Conservation (phyloP, 177 flowering plant species). For the Vitis hybrid region DNA sequence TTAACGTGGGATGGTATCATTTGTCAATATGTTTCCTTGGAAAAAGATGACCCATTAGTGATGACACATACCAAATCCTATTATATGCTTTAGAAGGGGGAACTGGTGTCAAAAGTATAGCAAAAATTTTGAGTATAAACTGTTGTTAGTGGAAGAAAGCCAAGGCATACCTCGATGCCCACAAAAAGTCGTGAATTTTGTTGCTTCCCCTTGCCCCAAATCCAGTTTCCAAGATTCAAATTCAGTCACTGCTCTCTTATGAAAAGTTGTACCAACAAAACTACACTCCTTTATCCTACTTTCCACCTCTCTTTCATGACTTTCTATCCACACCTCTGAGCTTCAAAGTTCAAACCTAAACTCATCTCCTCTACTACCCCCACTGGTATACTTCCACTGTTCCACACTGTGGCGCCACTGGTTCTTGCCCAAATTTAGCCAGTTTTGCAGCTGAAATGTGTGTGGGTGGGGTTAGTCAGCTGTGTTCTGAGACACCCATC, state of each 20-base stretch:
- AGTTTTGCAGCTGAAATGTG: constrained; percentile 23
- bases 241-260: not conserved
- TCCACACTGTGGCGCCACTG: constrained; percentile 1
- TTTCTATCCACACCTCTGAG: constrained; percentile 11
- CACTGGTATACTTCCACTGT: no score
- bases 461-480: constrained; percentile 13
- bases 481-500: constrained; percentile 15
- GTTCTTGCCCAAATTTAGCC: not conserved
- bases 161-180: not conserved
- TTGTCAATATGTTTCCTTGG: no score
- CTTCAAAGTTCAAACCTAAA: not conserved
- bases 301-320: constrained; percentile 3
- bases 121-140: not conserved
- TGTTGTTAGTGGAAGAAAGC: not conserved
- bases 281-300: not conserved
- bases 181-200: not conserved
- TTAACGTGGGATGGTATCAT: no score
- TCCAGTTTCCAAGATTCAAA: not conserved
- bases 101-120: not conserved
- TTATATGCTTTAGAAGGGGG: no score
- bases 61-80: no score
- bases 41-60: no score
- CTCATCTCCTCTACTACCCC: constrained; percentile 5
- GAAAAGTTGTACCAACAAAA: constrained; percentile 2
- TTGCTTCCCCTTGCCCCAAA: not conserved